Conservation (phyloP, 2,329 filamentous ascomycete species). For the Penicillium vulpinum region DNA sequence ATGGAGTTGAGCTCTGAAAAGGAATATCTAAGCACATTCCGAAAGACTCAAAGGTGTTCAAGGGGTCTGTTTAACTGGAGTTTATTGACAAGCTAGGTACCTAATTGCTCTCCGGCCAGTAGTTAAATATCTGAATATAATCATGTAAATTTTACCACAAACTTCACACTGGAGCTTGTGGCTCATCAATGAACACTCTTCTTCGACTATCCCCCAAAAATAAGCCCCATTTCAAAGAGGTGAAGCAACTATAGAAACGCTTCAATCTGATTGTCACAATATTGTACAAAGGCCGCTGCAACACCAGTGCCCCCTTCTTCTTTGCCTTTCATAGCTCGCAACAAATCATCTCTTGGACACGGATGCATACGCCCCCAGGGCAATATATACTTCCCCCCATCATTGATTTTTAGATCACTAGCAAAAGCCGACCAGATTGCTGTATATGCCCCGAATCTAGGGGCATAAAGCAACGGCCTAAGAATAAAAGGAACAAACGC, state of each 20-base stretch:
- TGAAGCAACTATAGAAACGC: background rate
- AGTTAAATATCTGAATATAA: background rate
- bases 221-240: background rate
- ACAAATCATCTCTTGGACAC: slow-evolving; percentile 5
- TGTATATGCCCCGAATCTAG: slow-evolving; percentile 12
- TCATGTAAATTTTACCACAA: background rate
- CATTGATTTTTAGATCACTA: slow-evolving; percentile 1
- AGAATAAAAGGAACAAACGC: slow-evolving; percentile 2
- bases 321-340: slow-evolving; percentile 5
- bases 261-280: slow-evolving; percentile 8
- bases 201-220: background rate
- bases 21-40: background rate
- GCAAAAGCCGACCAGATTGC: slow-evolving; percentile 10
- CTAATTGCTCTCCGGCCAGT: background rate
- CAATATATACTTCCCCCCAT: slow-evolving; percentile 10
- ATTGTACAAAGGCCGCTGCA: slow-evolving; percentile 18
- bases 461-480: slow-evolving; percentile 1
- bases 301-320: slow-evolving; percentile 3
- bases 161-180: background rate
- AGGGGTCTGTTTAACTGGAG: background rate
- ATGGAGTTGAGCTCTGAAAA: background rate
- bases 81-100: background rate
- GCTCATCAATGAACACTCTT: background rate
- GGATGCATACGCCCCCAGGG: slow-evolving; percentile 13
- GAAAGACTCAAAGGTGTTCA: background rate